Base-by-base conservation (phyloP, 371 early-diverging fungal genomes). In the Vittaforma corneae region DNA sequence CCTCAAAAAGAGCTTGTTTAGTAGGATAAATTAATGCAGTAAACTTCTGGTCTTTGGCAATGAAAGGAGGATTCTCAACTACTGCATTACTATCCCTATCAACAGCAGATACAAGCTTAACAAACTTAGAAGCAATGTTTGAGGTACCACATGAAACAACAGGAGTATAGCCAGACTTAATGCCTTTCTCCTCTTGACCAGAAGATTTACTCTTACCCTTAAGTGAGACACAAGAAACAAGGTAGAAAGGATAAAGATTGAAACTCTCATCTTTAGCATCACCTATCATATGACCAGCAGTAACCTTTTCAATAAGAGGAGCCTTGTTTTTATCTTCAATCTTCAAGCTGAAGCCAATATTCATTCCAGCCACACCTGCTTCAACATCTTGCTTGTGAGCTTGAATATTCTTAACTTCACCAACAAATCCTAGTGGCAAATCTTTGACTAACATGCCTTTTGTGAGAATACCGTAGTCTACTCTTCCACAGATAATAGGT, bases 401-500 rank as follows among this genome's bases (percentile, higher is more conserved):
- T 65, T 79, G 74, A 22, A 79, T 29, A 34, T 73, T 60, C 62
- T 77, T 79, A 18, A 73, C 48, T 57, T 75, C 75, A 35, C 67
- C 62, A 24, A 20, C 30, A 2, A 75, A 60, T 20, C 65, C 70
- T 42, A 62, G 34, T 26, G 79, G 79, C 45, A 75, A 32, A 40
- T 73, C 57, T 1, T 46, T 42, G 50, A 97, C 85, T 82, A 92
- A 90, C 65, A 83, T 82, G 74, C 91, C 92, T 85, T 91, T 93
- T 70, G 74, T 83, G 77, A 92, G 83, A 58, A 83, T 82, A 62
- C 98, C 98, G 76, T 92, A 87, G 79, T 93, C 93, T 33, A 94
- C 92, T 78, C 92, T 84, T 59, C 97, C 98, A 44, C 94, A 93
- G 59, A 85, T 87, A 22, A 97, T 94, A 44, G 90, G 92, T 74